Conservation (phyloP, 2,329 filamentous ascomycete species). For the Coniella vitis region DNA sequence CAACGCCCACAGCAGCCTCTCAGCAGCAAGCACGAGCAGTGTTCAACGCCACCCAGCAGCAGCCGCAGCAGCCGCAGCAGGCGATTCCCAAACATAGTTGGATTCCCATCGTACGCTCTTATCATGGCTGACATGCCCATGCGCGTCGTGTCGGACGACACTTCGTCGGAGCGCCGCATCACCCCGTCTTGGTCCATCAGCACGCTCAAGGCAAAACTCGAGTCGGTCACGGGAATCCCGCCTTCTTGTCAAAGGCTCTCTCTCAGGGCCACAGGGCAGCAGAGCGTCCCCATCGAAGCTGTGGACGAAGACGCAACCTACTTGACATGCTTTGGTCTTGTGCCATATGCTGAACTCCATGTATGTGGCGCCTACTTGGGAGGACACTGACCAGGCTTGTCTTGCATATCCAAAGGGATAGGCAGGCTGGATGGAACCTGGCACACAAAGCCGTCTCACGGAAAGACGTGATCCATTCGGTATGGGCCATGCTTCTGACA, state of each 20-base stretch:
- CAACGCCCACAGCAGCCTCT: neutral
- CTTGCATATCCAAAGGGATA: no score
- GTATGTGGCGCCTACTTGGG: slow-evolving; percentile 46
- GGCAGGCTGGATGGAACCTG: no score
- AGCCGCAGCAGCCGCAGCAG: neutral
- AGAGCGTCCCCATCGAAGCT: slow-evolving; percentile 59
- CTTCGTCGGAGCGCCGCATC: slow-evolving; percentile 81
- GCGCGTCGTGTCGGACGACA: slow-evolving; percentile 66
- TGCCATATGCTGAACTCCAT: slow-evolving; percentile 70
- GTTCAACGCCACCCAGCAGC: neutral
- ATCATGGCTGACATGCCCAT: slow-evolving; percentile 69
- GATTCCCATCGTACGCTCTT: slow-evolving; percentile 9
- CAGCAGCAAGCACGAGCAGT: no score
- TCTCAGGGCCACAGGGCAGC: slow-evolving; percentile 57
- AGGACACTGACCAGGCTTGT: no score
- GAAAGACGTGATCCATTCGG: no score
- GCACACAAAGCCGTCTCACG: no score
- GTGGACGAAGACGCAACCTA: slow-evolving; percentile 64
- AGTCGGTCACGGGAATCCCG: slow-evolving; percentile 88
- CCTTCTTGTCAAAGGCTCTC: slow-evolving; percentile 69
- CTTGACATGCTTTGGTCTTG: slow-evolving; percentile 59
- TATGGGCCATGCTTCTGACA: no score
- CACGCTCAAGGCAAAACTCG: slow-evolving; percentile 78
- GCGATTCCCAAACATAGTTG: neutral
- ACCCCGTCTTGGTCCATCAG: slow-evolving; percentile 86